These are phyloP conservation scores for Osmanthus fragrans DNA, from an alignment of 257 asterid species.

Conservation along the genomic window DNA sequence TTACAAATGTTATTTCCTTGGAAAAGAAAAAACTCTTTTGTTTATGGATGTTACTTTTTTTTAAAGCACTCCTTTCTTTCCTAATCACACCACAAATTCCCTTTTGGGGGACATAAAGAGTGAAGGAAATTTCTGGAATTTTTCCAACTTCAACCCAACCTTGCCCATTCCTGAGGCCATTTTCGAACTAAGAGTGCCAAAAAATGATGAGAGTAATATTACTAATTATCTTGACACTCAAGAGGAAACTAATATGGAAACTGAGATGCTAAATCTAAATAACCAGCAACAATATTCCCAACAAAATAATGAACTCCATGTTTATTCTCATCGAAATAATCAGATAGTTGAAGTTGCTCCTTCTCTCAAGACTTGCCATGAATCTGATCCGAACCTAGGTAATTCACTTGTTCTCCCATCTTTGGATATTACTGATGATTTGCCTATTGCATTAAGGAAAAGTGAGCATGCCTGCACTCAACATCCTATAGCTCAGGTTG, in stretches of 20 bases:
- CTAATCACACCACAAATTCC: no score
- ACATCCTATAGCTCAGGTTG: slow-evolving; percentile 1
- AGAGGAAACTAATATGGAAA: background rate
- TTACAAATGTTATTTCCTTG: no score
- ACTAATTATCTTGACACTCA: background rate
- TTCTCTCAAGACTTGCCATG: background rate
- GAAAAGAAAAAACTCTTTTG: no score
- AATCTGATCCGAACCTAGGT: background rate
- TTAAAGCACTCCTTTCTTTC: no score
- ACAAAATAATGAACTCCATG: background rate
- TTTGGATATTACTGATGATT: background rate
- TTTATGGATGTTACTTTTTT: no score
- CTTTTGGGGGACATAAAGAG: no score
- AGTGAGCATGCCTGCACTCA: background rate
- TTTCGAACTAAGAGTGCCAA: background rate
- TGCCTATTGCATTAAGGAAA: slow-evolving; percentile 4
- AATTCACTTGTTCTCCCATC: background rate
- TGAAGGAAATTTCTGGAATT: no score
- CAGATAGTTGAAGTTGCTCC: background rate
- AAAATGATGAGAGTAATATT: background rate
- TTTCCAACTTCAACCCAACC: no score
- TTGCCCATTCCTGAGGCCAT: background rate
- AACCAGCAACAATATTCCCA: background rate
- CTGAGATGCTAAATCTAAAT: background rate
- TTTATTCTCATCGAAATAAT: background rate